Conservation (phyloP, 2,329 filamentous ascomycete genomes). For the Ascochyta fabae region DNA sequence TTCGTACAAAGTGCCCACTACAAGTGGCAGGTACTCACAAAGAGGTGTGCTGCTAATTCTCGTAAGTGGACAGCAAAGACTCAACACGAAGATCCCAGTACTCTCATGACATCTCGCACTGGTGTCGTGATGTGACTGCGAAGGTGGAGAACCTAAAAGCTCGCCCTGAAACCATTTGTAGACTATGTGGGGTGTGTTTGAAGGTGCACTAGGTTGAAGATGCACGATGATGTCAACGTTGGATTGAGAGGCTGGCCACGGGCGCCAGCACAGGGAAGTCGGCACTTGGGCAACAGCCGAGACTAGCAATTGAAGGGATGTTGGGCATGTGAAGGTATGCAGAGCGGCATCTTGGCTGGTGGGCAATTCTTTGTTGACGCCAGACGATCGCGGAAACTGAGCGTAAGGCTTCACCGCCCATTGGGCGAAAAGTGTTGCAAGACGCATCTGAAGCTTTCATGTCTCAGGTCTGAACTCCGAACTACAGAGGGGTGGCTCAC, state of each 20-base stretch:
- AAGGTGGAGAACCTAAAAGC: constrained; percentile 1
- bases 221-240: constrained; percentile 18
- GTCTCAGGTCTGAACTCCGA: not conserved
- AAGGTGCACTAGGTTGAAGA: not conserved
- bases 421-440: constrained; percentile 1
- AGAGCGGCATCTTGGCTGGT: not conserved
- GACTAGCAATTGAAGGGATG: not conserved
- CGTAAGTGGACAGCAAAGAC: not conserved
- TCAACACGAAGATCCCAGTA: not conserved
- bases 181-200: constrained; percentile 10
- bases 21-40: too few species aligned
- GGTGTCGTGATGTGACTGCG: constrained; percentile 10
- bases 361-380: not conserved
- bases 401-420: constrained; percentile 19
- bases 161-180: constrained; percentile 3
- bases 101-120: not conserved
- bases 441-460: not conserved
- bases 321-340: constrained; percentile 5
- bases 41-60: too few species aligned
- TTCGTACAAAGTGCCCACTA: too few species aligned
- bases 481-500: not conserved
- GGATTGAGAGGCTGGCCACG: not conserved
- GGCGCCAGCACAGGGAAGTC: constrained; percentile 2
- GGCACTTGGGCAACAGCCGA: constrained; percentile 2
- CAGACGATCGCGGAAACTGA: not conserved